Evolutionary conservation across 1,139 yeast species (phyloP).

Genomic region (Suhomyces chickasaworum): DNA sequence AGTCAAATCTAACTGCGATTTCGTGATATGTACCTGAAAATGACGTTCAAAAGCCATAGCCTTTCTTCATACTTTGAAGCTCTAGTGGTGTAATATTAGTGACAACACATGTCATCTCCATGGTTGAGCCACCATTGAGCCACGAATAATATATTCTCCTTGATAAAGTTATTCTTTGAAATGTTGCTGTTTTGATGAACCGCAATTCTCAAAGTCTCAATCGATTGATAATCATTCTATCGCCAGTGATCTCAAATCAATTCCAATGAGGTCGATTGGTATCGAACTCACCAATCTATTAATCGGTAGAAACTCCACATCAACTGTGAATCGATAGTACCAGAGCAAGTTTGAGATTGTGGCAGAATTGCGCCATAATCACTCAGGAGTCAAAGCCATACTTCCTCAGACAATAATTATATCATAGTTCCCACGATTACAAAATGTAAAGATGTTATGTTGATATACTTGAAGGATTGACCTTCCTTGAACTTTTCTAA

Average conservation of each 20-base stretch:
- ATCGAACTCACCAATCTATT: too few species aligned
- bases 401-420: not conserved
- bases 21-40: not conserved
- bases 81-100: not conserved
- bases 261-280: too few species aligned
- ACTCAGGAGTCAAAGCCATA: not conserved
- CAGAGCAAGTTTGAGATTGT: not conserved
- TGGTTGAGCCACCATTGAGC: slow-evolving; percentile 1
- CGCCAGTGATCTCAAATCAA: too few species aligned
- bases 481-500: too few species aligned
- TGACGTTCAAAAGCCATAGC: slow-evolving; percentile 4
- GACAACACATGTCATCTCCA: not conserved
- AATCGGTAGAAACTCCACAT: too few species aligned
- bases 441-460: not conserved
- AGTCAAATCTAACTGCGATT: not conserved
- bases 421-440: not conserved
- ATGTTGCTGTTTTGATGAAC: too few species aligned
- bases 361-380: slow-evolving; percentile 4
- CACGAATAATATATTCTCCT: not conserved
- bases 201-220: too few species aligned
- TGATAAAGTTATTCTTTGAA: not conserved
- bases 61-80: not conserved
- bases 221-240: too few species aligned
- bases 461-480: not conserved
- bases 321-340: too few species aligned